Base-by-base conservation (phyloP, 495 filamentous ascomycete species). In the Neurospora sp. region DNA sequence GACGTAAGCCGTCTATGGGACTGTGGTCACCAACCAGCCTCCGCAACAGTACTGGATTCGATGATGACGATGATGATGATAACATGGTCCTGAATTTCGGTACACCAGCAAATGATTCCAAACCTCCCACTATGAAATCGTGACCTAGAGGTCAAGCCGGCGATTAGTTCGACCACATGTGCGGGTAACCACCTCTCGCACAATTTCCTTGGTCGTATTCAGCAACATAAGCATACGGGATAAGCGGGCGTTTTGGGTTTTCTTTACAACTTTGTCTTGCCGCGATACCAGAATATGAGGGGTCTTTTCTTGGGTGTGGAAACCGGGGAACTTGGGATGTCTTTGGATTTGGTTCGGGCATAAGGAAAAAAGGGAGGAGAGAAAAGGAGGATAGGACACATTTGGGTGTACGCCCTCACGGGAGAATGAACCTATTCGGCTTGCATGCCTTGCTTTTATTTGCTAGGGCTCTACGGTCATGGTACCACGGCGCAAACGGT, bases 51-150 rank as follows among this genome's bases (percentile, higher is more conserved):
- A 72, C 78, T 7, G 77, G 77, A 46, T 72, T 75, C 6, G 77
- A 81, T 5, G 83, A 83, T 12, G 82, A 85, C 3, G 78, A 81
- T 18, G 85, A 85, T 39, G 79, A 83, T 39, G 79, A 84, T 27
- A 66, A 66, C 66, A 83, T 88, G 77, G 73, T 86, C 9, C 74
- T 85, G 6, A 85, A 86, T 73, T 86, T 87, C 59, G 54, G 54
- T 27, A 66, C 48, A 11, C 48, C 48, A 20, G 48, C 48, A 23
- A 27, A 59, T 20, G 48, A 59, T 14, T 54, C 46, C 20, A 59
- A 59, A 14, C 48, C 20, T 12, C 9, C 48, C 0, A 27, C 48
- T 12, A 59, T 59, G 48, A 59, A 59, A 14, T 59, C 20, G 11
- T 59, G 48, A 59, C 48, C 48, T 2, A 54, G 48, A 59, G 11